These are phyloP conservation scores for Mycena maculata DNA, from an alignment of 768 basidiomycete species.

Conservation along the genomic window DNA sequence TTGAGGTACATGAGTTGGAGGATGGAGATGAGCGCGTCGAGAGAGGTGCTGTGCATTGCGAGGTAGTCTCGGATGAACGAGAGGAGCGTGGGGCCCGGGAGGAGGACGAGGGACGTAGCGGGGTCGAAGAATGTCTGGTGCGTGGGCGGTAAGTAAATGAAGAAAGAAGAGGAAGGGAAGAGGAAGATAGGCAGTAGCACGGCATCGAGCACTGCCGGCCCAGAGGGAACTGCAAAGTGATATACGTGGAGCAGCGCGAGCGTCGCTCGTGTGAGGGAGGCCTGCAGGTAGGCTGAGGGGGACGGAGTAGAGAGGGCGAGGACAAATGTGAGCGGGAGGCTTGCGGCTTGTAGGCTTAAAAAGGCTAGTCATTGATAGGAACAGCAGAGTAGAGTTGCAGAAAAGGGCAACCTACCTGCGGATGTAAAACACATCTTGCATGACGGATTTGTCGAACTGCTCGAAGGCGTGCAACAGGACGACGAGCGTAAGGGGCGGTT, in stretches of 20 bases:
- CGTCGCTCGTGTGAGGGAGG: conserved; percentile 68
- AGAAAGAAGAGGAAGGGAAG: not conserved
- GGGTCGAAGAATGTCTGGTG: conserved; percentile 72
- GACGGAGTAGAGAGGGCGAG: conserved; percentile 69
- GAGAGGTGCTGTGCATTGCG: conserved; percentile 64
- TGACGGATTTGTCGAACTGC: conserved; percentile 68
- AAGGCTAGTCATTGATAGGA: no score
- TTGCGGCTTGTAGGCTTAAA: conserved; percentile 65
- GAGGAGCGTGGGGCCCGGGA: conserved; percentile 69
- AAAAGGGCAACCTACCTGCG: conserved; percentile 68
- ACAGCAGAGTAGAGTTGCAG: not conserved
- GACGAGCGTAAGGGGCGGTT: conserved; percentile 55
- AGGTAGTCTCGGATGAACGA: conserved; percentile 70
- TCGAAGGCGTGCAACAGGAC: conserved; percentile 82
- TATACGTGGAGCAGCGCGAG: conserved; percentile 68
- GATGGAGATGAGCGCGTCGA: conserved; percentile 67
- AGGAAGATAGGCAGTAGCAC: conserved; percentile 54
- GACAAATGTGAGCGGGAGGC: conserved; percentile 74
- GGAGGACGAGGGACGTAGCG: conserved; percentile 67
- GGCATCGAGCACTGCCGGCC: conserved; percentile 60
- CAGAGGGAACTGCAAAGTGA: conserved; percentile 62
- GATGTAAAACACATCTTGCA: conserved; percentile 79
- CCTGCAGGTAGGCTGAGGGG: conserved; percentile 67
- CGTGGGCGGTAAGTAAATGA: conserved; percentile 30
- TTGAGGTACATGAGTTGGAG: conserved; percentile 77